Conservation (phyloP, 2,329 filamentous ascomycete genomes). For the Orbilia javanica region DNA sequence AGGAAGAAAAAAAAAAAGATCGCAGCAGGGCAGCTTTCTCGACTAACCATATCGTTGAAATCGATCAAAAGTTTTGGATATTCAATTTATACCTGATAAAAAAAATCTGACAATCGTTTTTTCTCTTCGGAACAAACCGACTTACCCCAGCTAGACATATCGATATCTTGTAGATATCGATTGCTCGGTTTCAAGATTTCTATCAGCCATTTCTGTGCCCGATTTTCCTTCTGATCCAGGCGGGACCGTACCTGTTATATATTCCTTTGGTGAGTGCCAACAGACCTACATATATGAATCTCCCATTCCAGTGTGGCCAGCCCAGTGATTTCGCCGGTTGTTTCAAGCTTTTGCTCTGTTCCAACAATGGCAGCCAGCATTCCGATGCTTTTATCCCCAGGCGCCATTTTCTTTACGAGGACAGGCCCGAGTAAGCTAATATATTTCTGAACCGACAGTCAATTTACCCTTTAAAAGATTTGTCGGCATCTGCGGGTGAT, state of each 20-base stretch:
- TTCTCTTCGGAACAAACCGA: constrained; percentile 13
- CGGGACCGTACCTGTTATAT: constrained; percentile 39
- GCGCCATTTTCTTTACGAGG: constrained; percentile 18
- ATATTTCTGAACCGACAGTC: constrained; percentile 42
- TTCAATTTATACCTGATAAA: constrained; percentile 17
- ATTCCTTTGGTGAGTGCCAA: constrained; percentile 35
- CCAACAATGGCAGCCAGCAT: constrained; percentile 33
- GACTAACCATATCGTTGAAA: constrained; percentile 25
- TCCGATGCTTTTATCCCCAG: constrained; percentile 47
- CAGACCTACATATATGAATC: too few relatives aligned
- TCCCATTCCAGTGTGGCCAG: constrained; percentile 6
- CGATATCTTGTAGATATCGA: constrained; percentile 15
- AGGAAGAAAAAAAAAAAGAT: constrained; percentile 17
- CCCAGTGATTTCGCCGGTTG: constrained; percentile 16
- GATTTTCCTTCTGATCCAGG: constrained; percentile 12
- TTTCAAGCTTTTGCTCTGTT: constrained; percentile 35
- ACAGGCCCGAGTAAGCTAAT: constrained; percentile 37
- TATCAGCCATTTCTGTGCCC: not conserved
- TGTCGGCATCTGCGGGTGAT: constrained; percentile 58
- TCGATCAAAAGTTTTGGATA: constrained; percentile 14
- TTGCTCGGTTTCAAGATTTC: constrained; percentile 4
- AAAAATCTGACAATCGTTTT: constrained; percentile 34
- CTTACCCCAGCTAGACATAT: constrained; percentile 5
- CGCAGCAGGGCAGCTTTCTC: constrained; percentile 43
- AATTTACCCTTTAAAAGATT: constrained; percentile 56